phyloP scores from a whole-genome alignment of 306 rosid genomes.

The Vigna nakashimae region DNA sequence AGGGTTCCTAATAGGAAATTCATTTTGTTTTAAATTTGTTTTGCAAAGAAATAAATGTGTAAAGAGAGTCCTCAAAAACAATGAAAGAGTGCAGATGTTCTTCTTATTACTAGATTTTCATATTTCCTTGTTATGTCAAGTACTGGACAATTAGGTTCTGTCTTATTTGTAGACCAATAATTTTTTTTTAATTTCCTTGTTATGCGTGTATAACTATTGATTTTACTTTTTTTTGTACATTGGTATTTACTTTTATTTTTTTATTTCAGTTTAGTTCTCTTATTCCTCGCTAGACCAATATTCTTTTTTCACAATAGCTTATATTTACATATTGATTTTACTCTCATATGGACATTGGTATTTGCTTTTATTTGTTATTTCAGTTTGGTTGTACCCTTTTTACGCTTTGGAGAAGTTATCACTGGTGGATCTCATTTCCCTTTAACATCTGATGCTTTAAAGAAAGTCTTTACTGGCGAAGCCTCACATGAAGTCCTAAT shows the following conservation, averaged over 20 bases:
- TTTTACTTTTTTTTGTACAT: too few species aligned
- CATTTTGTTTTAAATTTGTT: slow-evolving; percentile 5
- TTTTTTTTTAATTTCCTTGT: too few species aligned
- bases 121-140: too few species aligned
- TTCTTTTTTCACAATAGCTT: too few species aligned
- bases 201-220: too few species aligned
- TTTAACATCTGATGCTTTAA: slow-evolving; percentile 83
- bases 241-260: too few species aligned
- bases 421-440: slow-evolving; percentile 83
- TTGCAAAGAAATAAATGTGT: neutral
- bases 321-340: neutral
- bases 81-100: neutral
- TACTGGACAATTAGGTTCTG: too few species aligned
- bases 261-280: too few species aligned
- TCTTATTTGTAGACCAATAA: too few species aligned
- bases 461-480: slow-evolving; percentile 80
- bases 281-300: too few species aligned
- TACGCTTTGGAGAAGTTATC: slow-evolving; percentile 88
- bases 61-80: slow-evolving; percentile 1
- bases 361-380: slow-evolving; percentile 38
- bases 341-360: slow-evolving; percentile 12
- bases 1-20: neutral
- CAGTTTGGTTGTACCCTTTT: slow-evolving; percentile 87
- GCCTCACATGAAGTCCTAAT: slow-evolving; percentile 76
- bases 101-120: too few species aligned